Base-by-base conservation (phyloP, 2,329 filamentous ascomycete genomes). In the Stromatinia cepivora region DNA sequence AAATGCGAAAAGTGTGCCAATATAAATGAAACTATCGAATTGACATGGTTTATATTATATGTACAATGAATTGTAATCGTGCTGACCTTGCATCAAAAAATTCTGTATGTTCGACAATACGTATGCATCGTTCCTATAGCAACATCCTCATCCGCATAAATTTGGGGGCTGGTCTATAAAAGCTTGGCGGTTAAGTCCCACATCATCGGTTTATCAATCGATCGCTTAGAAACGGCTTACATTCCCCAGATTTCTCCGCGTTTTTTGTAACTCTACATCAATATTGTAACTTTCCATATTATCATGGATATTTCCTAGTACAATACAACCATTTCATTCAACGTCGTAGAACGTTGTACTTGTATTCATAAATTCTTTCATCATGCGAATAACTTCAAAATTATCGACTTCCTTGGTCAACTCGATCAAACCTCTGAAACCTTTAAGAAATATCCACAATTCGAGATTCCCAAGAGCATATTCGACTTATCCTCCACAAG, bases 401-500 rank as follows among this genome's bases (percentile, higher is more conserved):
- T 15, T 66, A 31, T 36, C 65, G 34, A 25, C 31, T 28, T 59
- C 22, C n/a, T 66, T 42, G 15, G 28, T 58, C 4, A 56, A 31
- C n/a, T 66, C 31, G 15, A 15, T 58, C 4, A 56, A 45, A 31
- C 11, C 42, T 45, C 0, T 13, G 13, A 66, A 69, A 20, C 34
- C 48, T 9, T 57, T 15, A 13, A 20, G 48, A 36, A 45, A 36
- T 28, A n/a, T 45, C 10, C 45, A 34, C 42, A 62, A 53, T 62
- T 48, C 46, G 56, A 64, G 25, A 39, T 42, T 39, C 31, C 31
- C 22, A 20, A 69, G 72, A 52, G 54, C 58, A 28, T 79, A 79
- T 69, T 79, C 77, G 20, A 75, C 76, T 6, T 72, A 74, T 69
- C 85, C 85, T 45, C 83, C 86, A 36, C 86, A 86, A 70, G 87